phyloP scores from a whole-genome alignment of 257 asterid species.

The Eucommia ulmoides region DNA sequence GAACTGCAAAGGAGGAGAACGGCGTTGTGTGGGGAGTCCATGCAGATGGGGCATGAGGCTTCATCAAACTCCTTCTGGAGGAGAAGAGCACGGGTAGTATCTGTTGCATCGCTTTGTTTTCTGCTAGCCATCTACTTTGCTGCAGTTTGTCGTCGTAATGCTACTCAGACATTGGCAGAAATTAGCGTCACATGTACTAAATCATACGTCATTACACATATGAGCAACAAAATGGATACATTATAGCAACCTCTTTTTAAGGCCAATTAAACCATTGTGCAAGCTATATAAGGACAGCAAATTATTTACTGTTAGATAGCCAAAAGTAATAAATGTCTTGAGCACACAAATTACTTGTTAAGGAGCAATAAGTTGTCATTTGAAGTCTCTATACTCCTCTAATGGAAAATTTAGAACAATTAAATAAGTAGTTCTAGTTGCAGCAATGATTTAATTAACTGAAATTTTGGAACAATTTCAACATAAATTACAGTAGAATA shows the following conservation, averaged over 20 bases:
- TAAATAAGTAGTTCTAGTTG: too few relatives aligned
- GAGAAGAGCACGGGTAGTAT: slow-evolving; percentile 42
- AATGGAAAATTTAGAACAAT: too few relatives aligned
- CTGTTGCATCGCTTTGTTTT: slow-evolving; percentile 70
- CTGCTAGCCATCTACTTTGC: slow-evolving; percentile 93
- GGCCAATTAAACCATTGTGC: background rate
- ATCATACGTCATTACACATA: slow-evolving; percentile 31
- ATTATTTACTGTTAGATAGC: background rate
- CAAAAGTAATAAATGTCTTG: too few relatives aligned
- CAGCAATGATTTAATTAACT: too few relatives aligned
- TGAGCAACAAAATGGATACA: background rate
- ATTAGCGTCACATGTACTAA: too few relatives aligned
- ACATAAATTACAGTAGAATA: too few relatives aligned
- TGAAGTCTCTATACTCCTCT: too few relatives aligned
- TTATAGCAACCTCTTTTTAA: background rate
- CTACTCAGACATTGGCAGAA: too few relatives aligned
- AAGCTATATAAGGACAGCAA: background rate
- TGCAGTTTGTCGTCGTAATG: too few relatives aligned
- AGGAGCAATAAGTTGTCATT: too few relatives aligned
- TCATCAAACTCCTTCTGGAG: slow-evolving; percentile 88
- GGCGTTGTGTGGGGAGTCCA: slow-evolving; percentile 80
- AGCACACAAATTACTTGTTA: too few relatives aligned
- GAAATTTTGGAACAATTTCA: too few relatives aligned
- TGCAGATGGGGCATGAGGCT: slow-evolving; percentile 82
- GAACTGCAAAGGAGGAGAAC: slow-evolving; percentile 89